phyloP scores from a whole-genome alignment of 2,329 filamentous ascomycete species.

The Alternaria solani region DNA sequence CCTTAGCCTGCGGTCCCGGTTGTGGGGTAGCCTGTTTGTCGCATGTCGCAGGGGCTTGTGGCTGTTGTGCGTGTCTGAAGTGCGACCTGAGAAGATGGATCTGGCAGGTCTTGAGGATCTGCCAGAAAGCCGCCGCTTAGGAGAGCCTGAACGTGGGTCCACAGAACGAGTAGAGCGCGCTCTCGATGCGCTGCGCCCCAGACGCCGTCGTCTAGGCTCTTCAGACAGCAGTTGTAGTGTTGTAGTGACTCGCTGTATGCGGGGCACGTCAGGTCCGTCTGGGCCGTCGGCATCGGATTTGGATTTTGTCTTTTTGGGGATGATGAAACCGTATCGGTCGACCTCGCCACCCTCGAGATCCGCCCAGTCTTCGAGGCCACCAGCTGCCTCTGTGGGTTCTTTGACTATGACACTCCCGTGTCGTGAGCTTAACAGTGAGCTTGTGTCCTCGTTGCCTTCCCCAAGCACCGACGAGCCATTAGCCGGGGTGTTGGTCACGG shows the following conservation, averaged over 20 bases:
- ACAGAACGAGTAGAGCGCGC: constrained; percentile 56
- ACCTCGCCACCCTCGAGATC: constrained; percentile 66
- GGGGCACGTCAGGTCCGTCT: constrained; percentile 45
- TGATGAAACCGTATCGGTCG: constrained; percentile 72
- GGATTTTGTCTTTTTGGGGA: constrained; percentile 52
- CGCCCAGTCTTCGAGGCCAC: constrained; percentile 71
- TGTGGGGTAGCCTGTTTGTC: constrained; percentile 62
- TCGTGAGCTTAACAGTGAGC: constrained; percentile 41
- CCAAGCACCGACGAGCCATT: constrained; percentile 42
- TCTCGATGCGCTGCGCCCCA: constrained; percentile 60
- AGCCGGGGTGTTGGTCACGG: constrained; percentile 28
- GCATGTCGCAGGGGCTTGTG: constrained; percentile 60
- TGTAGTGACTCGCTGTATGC: constrained; percentile 67
- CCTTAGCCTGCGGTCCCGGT: constrained; percentile 61
- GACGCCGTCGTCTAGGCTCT: constrained; percentile 62
- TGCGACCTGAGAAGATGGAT: constrained; percentile 48
- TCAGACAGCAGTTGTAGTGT: constrained; percentile 65
- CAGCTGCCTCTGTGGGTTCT: constrained; percentile 66
- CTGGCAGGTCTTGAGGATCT: constrained; percentile 54
- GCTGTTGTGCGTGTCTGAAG: constrained; percentile 52
- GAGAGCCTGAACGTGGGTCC: constrained; percentile 50
- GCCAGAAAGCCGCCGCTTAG: constrained; percentile 52
- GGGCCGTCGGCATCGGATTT: constrained; percentile 37
- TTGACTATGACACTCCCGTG: constrained; percentile 51
- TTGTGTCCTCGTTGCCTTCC: constrained; percentile 38